Base-by-base conservation (phyloP, 176 grass and related monocot species). In the Cenchrus purpureus region DNA sequence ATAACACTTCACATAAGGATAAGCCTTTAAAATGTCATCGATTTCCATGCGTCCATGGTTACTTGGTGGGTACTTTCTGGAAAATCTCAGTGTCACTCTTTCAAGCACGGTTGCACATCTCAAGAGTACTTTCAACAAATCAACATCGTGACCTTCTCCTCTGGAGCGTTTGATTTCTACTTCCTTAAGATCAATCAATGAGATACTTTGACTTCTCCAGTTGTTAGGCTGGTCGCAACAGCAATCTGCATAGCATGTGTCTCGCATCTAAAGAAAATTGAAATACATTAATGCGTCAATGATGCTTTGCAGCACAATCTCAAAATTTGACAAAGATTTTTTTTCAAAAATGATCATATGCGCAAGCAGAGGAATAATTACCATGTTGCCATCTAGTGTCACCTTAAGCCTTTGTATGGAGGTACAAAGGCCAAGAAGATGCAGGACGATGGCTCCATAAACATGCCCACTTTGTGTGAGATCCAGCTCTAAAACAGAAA, bases 361-460 rank as follows among this genome's bases (percentile, higher is more conserved):
- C 0, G 3, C 0, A 60, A 58, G 0, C 37, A 40, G 37, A 40
- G 49, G 28, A 54, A 55, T 54, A 66, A 19, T 80, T 67, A 80
- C 78, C 2, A 13, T 10, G 4, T 40, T 3, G 37, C 37, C 17
- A 54, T n/a, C 15, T 68, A 68, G 63, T 3, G 4, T 55, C 48
- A 40, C 53, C 53, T 34, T 80, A 80, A 80, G 78, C 63, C 17
- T 80, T 40, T 68, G 48, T 68, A 80, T 42, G 19, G 28, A 68
- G 64, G 78, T 37, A 68, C 78, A 68, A 42, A 80, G 5, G 29
- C 78, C 48, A 68, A 80, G 78, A 54, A 80, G 78, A 48, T 68
- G 48, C 29, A 80, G 28, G 28, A 80, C 78, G 8, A 80, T 37
- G 13, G 78, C 63, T n/a, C 78, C 78, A 68, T 80, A 80, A 53